These are phyloP conservation scores for Cyclotella baltica DNA, from an alignment of 108 stramenopile species.

Conservation along the genomic window DNA sequence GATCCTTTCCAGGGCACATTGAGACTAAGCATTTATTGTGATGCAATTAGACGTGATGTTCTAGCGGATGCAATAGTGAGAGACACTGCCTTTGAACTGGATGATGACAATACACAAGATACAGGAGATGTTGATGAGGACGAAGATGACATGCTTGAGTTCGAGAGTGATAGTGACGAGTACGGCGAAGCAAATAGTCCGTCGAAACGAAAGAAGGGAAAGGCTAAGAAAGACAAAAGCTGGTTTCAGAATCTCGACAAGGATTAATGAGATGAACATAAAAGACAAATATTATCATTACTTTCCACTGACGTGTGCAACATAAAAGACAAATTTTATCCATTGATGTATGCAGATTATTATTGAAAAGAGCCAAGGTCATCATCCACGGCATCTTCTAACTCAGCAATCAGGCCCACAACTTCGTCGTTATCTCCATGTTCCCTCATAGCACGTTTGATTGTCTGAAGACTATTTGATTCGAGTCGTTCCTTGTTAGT, in stretches of 20 bases:
- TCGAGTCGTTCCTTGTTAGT: constrained; percentile 9
- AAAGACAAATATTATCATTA: neutral
- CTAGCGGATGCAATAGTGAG: constrained; percentile 81
- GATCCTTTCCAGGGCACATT: constrained; percentile 94
- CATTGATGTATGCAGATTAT: too few relatives aligned
- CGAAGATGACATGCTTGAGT: constrained; percentile 46
- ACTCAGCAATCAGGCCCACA: constrained; percentile 45
- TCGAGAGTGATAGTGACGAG: constrained; percentile 56
- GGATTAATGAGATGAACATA: neutral
- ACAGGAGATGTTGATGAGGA: constrained; percentile 23
- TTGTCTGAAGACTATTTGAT: constrained; percentile 33
- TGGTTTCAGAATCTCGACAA: neutral
- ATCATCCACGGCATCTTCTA: constrained; percentile 36
- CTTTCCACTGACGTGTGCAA: neutral
- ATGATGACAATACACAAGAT: constrained; percentile 33
- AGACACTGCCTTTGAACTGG: constrained; percentile 73
- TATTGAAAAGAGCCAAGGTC: too few relatives aligned
- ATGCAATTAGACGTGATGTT: constrained; percentile 84
- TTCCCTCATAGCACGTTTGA: constrained; percentile 41
- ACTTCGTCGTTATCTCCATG: constrained; percentile 23
- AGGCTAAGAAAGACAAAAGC: neutral
- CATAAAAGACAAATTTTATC: neutral
- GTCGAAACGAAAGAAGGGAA: constrained; percentile 7
- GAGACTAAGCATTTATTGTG: constrained; percentile 83
- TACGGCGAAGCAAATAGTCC: constrained; percentile 35